Base-by-base conservation (phyloP, 345 rosid genomes). In the Gynandropsis gynandra region DNA sequence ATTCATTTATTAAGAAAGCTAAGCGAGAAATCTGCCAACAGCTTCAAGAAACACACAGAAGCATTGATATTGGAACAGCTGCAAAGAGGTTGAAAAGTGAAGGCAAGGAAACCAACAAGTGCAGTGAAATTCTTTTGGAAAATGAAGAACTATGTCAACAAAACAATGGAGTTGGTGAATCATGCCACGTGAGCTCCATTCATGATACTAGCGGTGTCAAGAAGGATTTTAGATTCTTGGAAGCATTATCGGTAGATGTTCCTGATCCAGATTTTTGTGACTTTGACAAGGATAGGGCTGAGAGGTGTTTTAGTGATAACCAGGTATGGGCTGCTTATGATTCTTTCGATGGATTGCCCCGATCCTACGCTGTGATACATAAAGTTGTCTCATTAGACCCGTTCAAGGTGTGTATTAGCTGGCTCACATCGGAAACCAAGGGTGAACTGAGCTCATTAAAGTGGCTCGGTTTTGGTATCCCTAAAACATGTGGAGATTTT, bases 321-420 rank as follows among this genome's bases (percentile, higher is more conserved):
- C 82, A 81, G 64, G 53, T 84, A n/a, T 84, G 89, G 94, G 84
- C 89, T 62, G 77, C 69, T 21, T 84, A 84, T 43, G 85, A 83
- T 59, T 74, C 62, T 19, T 57, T 70, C 50, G 89, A 84, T 65
- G 89, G 82, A 24, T 77, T 84, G 94, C 94, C 89, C 21, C 74
- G 89, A 41, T 72, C 71, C 34, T 84, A 79, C 70, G 80, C 82
- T 50, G 53, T 79, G 69, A 72, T 84, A 56, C 68, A 75, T 8
- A 62, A 64, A 20, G 74, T 81, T 13, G 62, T 84, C 35, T 84
- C 94, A 16, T 14, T 36, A 19, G 72, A 68, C 27, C 94, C 94
- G 24, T 74, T 84, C 50, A 81, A 70, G 72, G 64, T 79, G 67
- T 36, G 61, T 61, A 72, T 84, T 44, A 64, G 77, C 43, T 70